A percentile compares a stretch with the other conserved stretches of the same genome.
phyloP scores from a whole-genome alignment of 176 grass and related monocot genomes.

The bread wheat (Triticum aestivum) region DNA sequence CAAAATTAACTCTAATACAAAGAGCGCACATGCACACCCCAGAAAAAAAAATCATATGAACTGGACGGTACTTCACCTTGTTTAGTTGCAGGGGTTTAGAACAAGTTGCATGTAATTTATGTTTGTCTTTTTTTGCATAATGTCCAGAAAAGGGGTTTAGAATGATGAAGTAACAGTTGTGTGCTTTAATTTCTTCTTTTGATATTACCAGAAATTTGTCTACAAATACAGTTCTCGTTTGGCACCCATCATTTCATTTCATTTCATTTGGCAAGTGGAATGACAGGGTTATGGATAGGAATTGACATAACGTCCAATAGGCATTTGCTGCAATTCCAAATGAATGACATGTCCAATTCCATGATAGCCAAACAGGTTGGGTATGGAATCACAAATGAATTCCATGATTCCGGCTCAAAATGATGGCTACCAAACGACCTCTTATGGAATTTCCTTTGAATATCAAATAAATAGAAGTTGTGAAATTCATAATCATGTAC shows the following conservation, averaged over 20 bases:
- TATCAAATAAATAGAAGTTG: background rate
- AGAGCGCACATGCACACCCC: background rate
- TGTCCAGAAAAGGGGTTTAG: constrained; percentile 11
- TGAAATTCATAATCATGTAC: constrained; percentile 34
- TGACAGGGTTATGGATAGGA: no score
- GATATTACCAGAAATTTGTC: background rate
- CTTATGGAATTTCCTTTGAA: background rate
- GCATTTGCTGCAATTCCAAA: no score
- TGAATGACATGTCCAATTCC: no score
- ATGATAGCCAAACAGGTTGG: no score
- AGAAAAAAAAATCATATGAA: background rate
- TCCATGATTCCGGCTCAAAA: no score
- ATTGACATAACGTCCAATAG: no score
- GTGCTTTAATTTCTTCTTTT: background rate
- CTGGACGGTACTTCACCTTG: background rate
- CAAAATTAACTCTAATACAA: background rate
- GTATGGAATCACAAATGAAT: no score
- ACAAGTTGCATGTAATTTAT: background rate
- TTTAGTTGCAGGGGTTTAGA: background rate
- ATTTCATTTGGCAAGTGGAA: no score
- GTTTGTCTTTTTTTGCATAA: background rate
- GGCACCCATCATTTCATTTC: no score
- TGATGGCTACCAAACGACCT: no score
- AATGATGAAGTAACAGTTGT: background rate
- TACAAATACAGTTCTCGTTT: background rate